Base-by-base conservation (phyloP, 2,329 filamentous ascomycete species). In the Clathrospora elynae region DNA sequence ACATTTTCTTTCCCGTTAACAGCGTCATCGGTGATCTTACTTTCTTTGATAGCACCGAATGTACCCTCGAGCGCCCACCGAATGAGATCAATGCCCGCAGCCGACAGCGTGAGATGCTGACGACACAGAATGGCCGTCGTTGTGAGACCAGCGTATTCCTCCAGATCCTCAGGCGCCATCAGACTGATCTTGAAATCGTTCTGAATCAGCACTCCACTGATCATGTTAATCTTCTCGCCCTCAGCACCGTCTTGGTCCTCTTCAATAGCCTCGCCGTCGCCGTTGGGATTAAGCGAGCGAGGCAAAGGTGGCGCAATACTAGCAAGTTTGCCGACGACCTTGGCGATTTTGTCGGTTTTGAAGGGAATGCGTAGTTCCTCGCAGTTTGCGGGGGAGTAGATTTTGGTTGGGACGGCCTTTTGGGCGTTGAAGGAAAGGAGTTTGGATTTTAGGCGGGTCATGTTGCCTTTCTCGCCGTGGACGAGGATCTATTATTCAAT, bases 121-220 rank as follows among this genome's bases (percentile, higher is more conserved):
- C 90, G 90, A 76, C 93, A 99, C 11, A 86, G 83, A 44, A 99
- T 92, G 1, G 88, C 95, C 0, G 93, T 97, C 0, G 93, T 97
- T 2, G 90, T 96, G 19, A 99, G 76, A n/a, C 93, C 93, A 0
- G 93, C 93, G 67, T 96, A 99, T 71, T 99, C 93, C 48, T 90
- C 85, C 22, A 99, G 78, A 66, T 99, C 93, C 59, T 97, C 93
- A 0, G 93, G 91, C 1, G 91, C 91, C 92, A 99, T 97, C 22
- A 99, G 78, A 0, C 88, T 95, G 65, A 99, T 83, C 70, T 97
- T 96, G 71, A 99, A 97, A 68, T 96, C 93, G 67, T 95, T 97
- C 59, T 97, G 92, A 6, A 99, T 91, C 11, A 99, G 78, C 0
- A 99, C 93, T 18, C 93, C 93, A 0, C 86, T 88, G 58, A 99